phyloP scores from a whole-genome alignment of 345 rosid genomes.

The Eucalyptus tenuipes region DNA sequence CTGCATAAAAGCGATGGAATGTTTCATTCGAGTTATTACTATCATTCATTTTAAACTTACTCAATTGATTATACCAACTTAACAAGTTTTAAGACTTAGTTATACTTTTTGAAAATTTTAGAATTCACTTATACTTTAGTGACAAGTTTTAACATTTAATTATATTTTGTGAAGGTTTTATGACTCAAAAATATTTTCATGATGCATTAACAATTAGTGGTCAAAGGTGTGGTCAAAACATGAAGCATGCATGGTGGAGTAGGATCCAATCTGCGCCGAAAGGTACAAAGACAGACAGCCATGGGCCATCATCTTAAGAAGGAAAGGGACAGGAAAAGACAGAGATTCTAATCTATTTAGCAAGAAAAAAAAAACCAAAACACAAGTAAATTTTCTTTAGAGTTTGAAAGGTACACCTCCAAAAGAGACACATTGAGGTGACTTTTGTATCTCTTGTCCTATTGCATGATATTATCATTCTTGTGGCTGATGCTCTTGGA shows the following conservation, averaged over 20 bases:
- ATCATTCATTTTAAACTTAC: not conserved
- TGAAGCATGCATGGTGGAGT: not conserved
- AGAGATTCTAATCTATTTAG: not conserved
- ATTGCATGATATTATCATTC: not conserved
- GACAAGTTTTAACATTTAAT: too few species aligned
- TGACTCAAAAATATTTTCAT: too few species aligned
- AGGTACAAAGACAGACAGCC: conserved; percentile 7
- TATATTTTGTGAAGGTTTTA: too few species aligned
- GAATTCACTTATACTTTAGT: too few species aligned
- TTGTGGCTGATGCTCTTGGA: not conserved
- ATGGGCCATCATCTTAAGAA: conserved; percentile 1
- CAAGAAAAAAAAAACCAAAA: not conserved
- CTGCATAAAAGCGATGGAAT: not conserved
- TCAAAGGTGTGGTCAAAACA: conserved; percentile 17
- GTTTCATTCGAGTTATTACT: not conserved
- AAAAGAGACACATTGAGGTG: not conserved
- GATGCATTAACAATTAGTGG: not conserved
- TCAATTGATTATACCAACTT: too few species aligned
- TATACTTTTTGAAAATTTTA: too few species aligned
- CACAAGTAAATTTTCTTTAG: not conserved
- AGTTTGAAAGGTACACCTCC: not conserved
- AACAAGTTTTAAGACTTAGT: fast-evolving
- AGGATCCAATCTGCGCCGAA: conserved; percentile 33
- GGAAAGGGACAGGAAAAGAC: conserved; percentile 15
- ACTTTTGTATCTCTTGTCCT: conserved; percentile 4